Conservation (phyloP, 2,329 filamentous ascomycete genomes). For the Parasarocladium wereldwijsianum region DNA sequence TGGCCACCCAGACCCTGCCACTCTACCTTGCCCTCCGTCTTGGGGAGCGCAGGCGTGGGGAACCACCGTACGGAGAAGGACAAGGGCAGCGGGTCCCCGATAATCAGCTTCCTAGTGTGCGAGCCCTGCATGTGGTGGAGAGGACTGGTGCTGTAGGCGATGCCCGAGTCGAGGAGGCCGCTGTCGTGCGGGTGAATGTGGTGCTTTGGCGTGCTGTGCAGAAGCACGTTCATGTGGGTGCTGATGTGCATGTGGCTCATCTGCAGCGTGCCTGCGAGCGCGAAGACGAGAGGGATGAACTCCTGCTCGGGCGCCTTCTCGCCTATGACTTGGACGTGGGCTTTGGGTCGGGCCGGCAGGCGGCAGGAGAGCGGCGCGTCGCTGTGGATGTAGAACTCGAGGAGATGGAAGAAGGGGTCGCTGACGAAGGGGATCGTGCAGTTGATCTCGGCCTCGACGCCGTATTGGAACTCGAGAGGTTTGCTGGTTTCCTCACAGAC, state of each 20-base stretch:
- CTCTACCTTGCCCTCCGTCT: slow-evolving; percentile 48
- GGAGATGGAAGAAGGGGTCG: slow-evolving; percentile 73
- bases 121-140: slow-evolving; percentile 43
- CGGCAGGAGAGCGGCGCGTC: slow-evolving; percentile 89
- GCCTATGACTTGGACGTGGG: slow-evolving; percentile 38
- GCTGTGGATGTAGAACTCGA: slow-evolving; percentile 96
- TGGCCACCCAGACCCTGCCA: slow-evolving; percentile 52
- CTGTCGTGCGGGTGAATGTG: slow-evolving; percentile 49
- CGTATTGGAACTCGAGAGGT: slow-evolving; percentile 77
- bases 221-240: slow-evolving; percentile 75
- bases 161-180: slow-evolving; percentile 73
- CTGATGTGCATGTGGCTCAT: slow-evolving; percentile 80
- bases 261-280: slow-evolving; percentile 78
- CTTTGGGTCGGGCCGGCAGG: slow-evolving; percentile 60
- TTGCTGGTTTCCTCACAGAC: slow-evolving; percentile 75
- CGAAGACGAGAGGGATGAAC: slow-evolving; percentile 77
- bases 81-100: slow-evolving; percentile 72
- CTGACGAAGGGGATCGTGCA: slow-evolving; percentile 67
- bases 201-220: slow-evolving; percentile 55
- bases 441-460: slow-evolving; percentile 66
- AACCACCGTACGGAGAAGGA: slow-evolving; percentile 80
- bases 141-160: slow-evolving; percentile 72
- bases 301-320: slow-evolving; percentile 34
- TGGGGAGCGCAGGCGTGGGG: slow-evolving; percentile 55
- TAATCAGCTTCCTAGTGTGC: slow-evolving; percentile 54